Conservation (phyloP, 306 rosid genomes). For the Castanopsis chinensis region DNA sequence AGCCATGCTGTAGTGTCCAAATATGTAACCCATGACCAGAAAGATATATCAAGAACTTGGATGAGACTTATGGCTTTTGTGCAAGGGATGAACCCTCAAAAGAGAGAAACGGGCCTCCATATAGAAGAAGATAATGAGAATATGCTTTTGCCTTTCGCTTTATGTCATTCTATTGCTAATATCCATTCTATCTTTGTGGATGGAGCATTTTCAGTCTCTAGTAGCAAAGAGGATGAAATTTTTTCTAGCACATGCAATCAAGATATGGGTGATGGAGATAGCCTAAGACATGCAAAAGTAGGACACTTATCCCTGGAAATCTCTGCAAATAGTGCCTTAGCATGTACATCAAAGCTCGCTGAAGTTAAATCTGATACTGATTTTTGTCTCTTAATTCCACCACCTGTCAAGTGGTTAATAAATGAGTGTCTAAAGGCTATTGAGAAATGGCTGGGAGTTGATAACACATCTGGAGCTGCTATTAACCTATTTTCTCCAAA, state of each 20-base stretch:
- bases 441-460: slow-evolving; percentile 73
- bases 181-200: slow-evolving; percentile 80
- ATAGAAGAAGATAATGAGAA: slow-evolving; percentile 86
- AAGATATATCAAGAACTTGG: slow-evolving; percentile 81
- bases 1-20: slow-evolving; percentile 73
- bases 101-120: slow-evolving; percentile 80
- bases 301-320: slow-evolving; percentile 82
- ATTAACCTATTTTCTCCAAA: slow-evolving; percentile 38
- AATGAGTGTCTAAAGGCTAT: slow-evolving; percentile 82
- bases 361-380: slow-evolving; percentile 42
- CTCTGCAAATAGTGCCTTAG: slow-evolving; percentile 55
- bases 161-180: slow-evolving; percentile 72
- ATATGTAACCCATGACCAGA: slow-evolving; percentile 70
- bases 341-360: slow-evolving; percentile 33
- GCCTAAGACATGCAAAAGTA: slow-evolving; percentile 71
- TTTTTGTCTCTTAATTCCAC: slow-evolving; percentile 44
- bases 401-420: slow-evolving; percentile 63
- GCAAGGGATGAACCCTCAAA: slow-evolving; percentile 94
- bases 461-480: slow-evolving; percentile 45
- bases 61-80: slow-evolving; percentile 75
- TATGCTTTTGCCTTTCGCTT: slow-evolving; percentile 63
- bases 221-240: slow-evolving; percentile 50
- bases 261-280: slow-evolving; percentile 57
- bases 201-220: slow-evolving; percentile 75
- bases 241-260: slow-evolving; percentile 29